These are phyloP conservation scores for Pezicula rhizophila DNA, from an alignment of 2,329 filamentous ascomycete species.

Conservation along the genomic window DNA sequence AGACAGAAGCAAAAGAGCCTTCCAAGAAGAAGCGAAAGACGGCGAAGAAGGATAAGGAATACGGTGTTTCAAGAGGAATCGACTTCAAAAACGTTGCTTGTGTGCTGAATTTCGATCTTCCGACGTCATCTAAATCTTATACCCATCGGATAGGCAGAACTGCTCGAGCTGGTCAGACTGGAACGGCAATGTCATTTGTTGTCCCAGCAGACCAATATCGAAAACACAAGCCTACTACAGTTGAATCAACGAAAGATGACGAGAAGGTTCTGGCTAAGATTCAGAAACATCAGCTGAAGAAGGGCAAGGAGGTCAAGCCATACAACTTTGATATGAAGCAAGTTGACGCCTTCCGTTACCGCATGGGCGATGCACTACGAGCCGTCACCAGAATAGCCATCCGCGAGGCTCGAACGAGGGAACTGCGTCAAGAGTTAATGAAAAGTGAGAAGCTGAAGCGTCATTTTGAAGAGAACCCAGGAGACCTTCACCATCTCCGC, in stretches of 20 bases:
- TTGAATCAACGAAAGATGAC: slow-evolving; percentile 71
- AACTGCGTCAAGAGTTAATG: slow-evolving; percentile 82
- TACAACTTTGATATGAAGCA: slow-evolving; percentile 95
- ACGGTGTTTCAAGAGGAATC: slow-evolving; percentile 90
- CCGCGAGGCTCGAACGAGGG: slow-evolving; percentile 80
- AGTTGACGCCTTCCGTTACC: slow-evolving; percentile 89
- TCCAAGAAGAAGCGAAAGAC: slow-evolving; percentile 62
- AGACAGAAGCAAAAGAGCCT: slow-evolving; percentile 27
- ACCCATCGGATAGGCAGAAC: slow-evolving; percentile 96
- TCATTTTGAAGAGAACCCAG: slow-evolving; percentile 95
- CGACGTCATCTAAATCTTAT: slow-evolving; percentile 81
- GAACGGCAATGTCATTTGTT: slow-evolving; percentile 94
- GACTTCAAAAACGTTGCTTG: slow-evolving; percentile 94
- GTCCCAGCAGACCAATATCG: slow-evolving; percentile 75
- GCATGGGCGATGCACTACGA: slow-evolving; percentile 85
- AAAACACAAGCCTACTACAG: slow-evolving; percentile 83
- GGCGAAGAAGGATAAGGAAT: slow-evolving; percentile 71
- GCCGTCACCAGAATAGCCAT: slow-evolving; percentile 86
- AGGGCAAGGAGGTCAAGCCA: slow-evolving; percentile 75
- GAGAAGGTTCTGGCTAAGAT: slow-evolving; percentile 81
- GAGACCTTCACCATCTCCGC: slow-evolving; percentile 77
- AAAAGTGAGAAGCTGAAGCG: slow-evolving; percentile 91
- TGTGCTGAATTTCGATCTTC: slow-evolving; percentile 96
- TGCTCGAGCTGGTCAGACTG: slow-evolving; percentile 81
- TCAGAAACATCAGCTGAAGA: slow-evolving; percentile 68